Evolutionary conservation across 495 filamentous ascomycete genomes (phyloP), one percentile per base, ranked within the genome.

Genomic region (Aspergillus egyptiacus): DNA sequence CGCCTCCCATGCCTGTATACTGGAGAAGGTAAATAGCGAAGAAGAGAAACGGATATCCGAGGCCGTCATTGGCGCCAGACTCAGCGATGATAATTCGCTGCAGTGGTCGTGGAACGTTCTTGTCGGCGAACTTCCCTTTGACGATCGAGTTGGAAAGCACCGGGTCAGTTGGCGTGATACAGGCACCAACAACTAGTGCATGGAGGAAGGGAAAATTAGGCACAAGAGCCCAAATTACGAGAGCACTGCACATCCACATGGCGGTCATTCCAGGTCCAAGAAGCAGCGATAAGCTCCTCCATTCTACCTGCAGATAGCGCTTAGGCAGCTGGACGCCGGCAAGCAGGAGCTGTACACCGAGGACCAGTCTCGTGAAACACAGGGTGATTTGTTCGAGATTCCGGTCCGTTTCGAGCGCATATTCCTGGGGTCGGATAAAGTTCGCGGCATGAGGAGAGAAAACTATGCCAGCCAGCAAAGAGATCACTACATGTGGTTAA

Each of bases 1-100:
- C 66, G 1, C 82, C 84, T 42, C 73, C 73, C 55, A 77, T 71
- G 2, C 78, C 79, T 3, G 70, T 73, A 56, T 87, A 91, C 66
- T 91, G 85, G 56, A 94, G 79, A 28, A 95, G 60, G 61, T 91
- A 95, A 38, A 97, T 69, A 2, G 84, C 81, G 41, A 95, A 73
- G 69, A 90, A 95, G 18, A 96, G 70, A 56, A 94, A 96, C 0
- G 90, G 91, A 57, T 94, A 94, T 0, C 91, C 90, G n/a, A 97
- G 76, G 0, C 91, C 90, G 63, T 96, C 90, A 62, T 95, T 96
- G 3, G 89, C 87, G 2, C 91, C 91, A 0, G 85, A 89, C 68
- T 97, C 90, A 0, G 90, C 89, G 42, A 91, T 80, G 54, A 96
- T 91, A 48, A 96, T 89, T 46, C 82, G 79, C 71, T 94, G 89